Evolutionary conservation across 371 early-diverging fungal genomes (phyloP).

Genomic region (Zancudomyces culisetae): DNA sequence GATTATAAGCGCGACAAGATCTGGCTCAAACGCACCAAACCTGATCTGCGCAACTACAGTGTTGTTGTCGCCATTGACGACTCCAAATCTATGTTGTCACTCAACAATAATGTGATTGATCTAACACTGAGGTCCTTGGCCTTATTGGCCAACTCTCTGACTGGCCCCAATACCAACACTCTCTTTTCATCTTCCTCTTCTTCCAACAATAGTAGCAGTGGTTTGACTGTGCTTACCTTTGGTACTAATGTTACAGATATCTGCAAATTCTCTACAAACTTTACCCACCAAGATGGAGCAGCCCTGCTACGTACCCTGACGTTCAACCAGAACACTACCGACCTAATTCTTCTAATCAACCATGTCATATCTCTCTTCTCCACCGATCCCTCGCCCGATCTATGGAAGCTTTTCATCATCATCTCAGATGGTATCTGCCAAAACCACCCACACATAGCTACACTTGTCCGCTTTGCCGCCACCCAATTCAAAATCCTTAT

Average conservation of each 20-base stretch:
- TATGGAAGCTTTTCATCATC: slow-evolving; percentile 91
- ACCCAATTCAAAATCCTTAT: slow-evolving; percentile 77
- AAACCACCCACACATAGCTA: slow-evolving; percentile 60
- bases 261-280: no score
- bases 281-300: no score
- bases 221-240: slow-evolving; percentile 76
- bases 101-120: slow-evolving; percentile 33
- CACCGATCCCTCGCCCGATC: slow-evolving; percentile 29
- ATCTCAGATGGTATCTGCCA: slow-evolving; percentile 95
- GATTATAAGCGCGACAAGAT: slow-evolving; percentile 99
- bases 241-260: slow-evolving; percentile 76
- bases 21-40: slow-evolving; percentile 96
- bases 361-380: slow-evolving; percentile 50
- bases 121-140: slow-evolving; percentile 86
- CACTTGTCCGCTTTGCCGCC: slow-evolving; percentile 68
- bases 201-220: slow-evolving; percentile 70
- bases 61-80: slow-evolving; percentile 98
- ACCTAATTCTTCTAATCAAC: no score
- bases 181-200: slow-evolving; percentile 81
- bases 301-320: slow-evolving; percentile 51
- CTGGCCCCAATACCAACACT: slow-evolving; percentile 72
- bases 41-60: slow-evolving; percentile 93
- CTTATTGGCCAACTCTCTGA: slow-evolving; percentile 74
- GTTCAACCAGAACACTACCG: no score
- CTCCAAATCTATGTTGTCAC: slow-evolving; percentile 82